Evolutionary conservation across 768 basidiomycete genomes (phyloP).

Genomic region (Agaricus blazei): DNA sequence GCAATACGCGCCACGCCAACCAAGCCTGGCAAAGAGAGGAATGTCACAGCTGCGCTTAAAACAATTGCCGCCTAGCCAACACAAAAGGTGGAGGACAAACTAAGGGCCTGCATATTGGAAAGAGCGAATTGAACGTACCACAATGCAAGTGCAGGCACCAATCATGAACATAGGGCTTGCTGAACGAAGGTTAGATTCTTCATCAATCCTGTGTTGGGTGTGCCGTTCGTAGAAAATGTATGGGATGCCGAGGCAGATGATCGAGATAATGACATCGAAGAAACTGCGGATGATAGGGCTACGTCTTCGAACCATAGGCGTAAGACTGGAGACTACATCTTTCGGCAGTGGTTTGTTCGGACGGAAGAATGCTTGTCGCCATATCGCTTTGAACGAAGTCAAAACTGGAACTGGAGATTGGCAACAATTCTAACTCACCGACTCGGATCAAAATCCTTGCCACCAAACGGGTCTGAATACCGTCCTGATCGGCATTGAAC

Average conservation of each 20-base stretch:
- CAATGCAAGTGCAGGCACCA: conserved; percentile 60
- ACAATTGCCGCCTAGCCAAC: conserved; percentile 66
- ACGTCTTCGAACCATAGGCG: conserved; percentile 23
- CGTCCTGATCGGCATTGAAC: conserved; percentile 28
- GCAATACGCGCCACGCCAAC: conserved; percentile 58
- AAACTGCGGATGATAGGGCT: conserved; percentile 43
- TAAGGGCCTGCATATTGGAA: conserved; percentile 10
- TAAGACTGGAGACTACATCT: conserved; percentile 31
- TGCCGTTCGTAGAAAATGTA: conserved; percentile 64
- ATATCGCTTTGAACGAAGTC: conserved; percentile 39
- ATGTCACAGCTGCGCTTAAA: conserved; percentile 76
- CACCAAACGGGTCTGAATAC: conserved; percentile 54
- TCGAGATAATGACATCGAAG: conserved; percentile 54
- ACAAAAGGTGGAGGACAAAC: conserved; percentile 11
- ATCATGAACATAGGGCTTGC: conserved; percentile 57
- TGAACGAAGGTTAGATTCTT: conserved; percentile 49
- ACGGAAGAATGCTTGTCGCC: conserved; percentile 69
- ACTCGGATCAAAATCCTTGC: conserved; percentile 66
- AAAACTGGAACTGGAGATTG: background rate
- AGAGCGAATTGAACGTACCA: conserved; percentile 37
- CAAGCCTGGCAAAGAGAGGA: conserved; percentile 74
- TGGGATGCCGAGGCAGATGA: conserved; percentile 74
- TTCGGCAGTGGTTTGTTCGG: conserved; percentile 61
- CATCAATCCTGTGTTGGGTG: conserved; percentile 45
- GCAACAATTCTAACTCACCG: conserved; percentile 34